Base-by-base conservation (phyloP, 257 asterid species). In the Datura wrightii region DNA sequence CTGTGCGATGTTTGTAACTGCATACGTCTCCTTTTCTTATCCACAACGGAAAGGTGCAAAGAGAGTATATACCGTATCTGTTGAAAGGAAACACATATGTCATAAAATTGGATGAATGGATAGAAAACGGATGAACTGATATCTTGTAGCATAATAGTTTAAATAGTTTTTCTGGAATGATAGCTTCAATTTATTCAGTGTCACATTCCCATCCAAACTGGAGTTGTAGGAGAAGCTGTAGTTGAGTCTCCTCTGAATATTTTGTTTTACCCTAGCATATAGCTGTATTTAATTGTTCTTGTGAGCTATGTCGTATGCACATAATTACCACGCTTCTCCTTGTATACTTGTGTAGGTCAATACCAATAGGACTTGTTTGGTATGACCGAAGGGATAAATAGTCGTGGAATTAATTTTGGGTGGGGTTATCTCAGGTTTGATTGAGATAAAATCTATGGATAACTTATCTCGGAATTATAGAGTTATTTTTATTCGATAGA, bases 101-200 rank as follows among this genome's bases (percentile, higher is more conserved):
- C 72, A 65, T 65, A 65, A 65, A 65, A 34, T 65, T 65, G 46
- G 72, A 65, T 15, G 36, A 58, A n/a, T 58, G 31, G 63, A 58
- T 58, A 16, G 31, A 58, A 58, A 18, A 55, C 7, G 72, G 9
- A 3, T 66, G 48, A 66, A 66, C 76, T 66, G 50, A 66, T 66
- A 65, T 11, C 46, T 13, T 65, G 72, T 34, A 65, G 36, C 46
- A 65, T 36, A 65, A 13, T 36, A 34, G 39, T 13, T 62, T 19
- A 9, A 62, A 31, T 63, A 31, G 19, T 36, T 65, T 54, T 65
- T 65, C 72, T 36, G 72, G 46, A 65, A 34, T 65, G 44, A 13
- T 65, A 65, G 46, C 46, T 13, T 36, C 11, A 19, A 19, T 19
- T 60, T 60, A 60, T 60, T 19, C 42, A 10, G 41, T 63, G 42